Conservation (phyloP, 2,329 filamentous ascomycete species). For the Lachnellula hyalina region DNA sequence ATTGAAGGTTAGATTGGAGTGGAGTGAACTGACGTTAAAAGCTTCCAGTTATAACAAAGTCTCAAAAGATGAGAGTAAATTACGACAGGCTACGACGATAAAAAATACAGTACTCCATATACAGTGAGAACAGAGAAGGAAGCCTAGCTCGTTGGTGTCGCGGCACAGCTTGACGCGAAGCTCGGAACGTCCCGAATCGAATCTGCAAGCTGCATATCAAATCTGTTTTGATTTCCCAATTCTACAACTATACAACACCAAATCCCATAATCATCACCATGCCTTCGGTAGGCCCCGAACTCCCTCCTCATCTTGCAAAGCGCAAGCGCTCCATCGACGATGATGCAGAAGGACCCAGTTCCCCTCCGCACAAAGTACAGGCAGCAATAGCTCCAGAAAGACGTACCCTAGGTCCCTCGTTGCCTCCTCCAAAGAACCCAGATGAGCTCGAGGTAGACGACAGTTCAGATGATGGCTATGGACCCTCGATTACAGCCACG, state of each 20-base stretch:
- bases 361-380: constrained; percentile 42
- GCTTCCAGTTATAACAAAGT: background rate
- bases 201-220: constrained; percentile 1
- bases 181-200: background rate
- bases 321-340: constrained; percentile 51
- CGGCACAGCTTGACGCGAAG: constrained; percentile 7
- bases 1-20: too few relatives aligned
- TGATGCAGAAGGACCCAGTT: constrained; percentile 30
- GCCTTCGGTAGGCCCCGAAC: constrained; percentile 53
- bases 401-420: constrained; percentile 22
- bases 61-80: background rate
- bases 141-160: constrained; percentile 8
- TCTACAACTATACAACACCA: constrained; percentile 1
- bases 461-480: constrained; percentile 34
- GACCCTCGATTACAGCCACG: constrained; percentile 15
- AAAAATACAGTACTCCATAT: background rate
- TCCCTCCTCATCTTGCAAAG: constrained; percentile 63
- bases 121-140: background rate
- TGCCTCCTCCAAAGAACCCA: constrained; percentile 33
- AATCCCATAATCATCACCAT: constrained; percentile 14
- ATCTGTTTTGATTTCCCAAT: constrained; percentile 1
- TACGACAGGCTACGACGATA: background rate
- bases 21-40: too few relatives aligned
- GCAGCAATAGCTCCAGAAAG: constrained; percentile 20
- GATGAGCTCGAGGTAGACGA: constrained; percentile 45